Percentiles rank a stretch among this genome's conserved stretches.
Evolutionary conservation across 352 stramenopile species (phyloP).

Genomic region (Phytophthora constricta): DNA sequence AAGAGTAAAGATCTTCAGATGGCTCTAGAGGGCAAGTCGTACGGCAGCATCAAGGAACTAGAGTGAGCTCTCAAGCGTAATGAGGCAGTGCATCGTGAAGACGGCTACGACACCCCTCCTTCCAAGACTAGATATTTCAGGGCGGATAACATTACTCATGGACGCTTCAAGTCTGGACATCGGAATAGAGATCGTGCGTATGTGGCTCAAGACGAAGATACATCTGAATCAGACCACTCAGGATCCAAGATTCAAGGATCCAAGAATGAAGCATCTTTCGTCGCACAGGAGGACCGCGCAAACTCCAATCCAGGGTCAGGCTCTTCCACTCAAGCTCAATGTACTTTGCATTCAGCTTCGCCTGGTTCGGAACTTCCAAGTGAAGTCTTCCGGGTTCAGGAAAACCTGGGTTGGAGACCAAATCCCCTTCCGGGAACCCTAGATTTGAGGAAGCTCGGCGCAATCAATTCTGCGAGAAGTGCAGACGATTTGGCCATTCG

Average conservation of each 20-base stretch:
- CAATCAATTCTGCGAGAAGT: slow-evolving; percentile 5
- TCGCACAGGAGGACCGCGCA: too few relatives aligned
- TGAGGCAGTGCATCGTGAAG: not conserved
- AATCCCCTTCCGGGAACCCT: not conserved
- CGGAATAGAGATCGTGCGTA: not conserved
- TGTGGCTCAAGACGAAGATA: not conserved
- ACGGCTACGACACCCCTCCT: not conserved
- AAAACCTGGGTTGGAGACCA: not conserved
- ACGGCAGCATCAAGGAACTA: not conserved
- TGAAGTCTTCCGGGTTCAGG: not conserved
- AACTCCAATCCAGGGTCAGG: too few relatives aligned
- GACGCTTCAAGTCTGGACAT: not conserved
- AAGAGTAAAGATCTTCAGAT: not conserved
- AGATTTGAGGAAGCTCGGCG: not conserved
- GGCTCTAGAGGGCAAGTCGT: not conserved
- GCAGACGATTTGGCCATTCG: not conserved
- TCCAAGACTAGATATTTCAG: not conserved
- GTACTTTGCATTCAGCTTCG: not conserved
- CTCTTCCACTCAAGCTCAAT: not conserved
- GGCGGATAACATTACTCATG: not conserved
- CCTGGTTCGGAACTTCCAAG: not conserved
- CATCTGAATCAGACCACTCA: not conserved
- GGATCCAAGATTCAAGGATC: not conserved
- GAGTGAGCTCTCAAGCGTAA: not conserved
- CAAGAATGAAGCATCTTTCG: not conserved